Conservation (phyloP, 2,329 filamentous ascomycete species). For the Fusarium pseudocircinatum region DNA sequence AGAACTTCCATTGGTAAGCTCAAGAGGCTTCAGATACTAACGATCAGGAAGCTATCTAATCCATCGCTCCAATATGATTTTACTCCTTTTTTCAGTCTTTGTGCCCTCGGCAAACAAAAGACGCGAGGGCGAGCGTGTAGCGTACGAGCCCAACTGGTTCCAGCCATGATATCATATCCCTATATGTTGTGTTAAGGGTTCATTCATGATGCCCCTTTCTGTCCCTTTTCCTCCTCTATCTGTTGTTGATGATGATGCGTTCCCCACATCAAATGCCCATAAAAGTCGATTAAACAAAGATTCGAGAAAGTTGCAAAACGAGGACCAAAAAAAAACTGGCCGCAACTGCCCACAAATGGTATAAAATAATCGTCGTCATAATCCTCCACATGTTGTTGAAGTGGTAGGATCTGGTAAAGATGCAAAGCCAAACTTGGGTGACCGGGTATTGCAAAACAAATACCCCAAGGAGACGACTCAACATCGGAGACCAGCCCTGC, state of each 20-base stretch:
- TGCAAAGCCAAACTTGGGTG: conserved; percentile 40
- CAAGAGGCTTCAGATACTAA: conserved; percentile 30
- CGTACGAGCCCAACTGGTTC: conserved; percentile 29
- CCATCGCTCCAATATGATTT: conserved; percentile 37
- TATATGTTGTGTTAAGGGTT: conserved; percentile 14
- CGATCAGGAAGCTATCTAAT: conserved; percentile 43
- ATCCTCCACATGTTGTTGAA: conserved; percentile 43
- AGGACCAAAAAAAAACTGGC: conserved; percentile 22
- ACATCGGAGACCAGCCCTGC: conserved; percentile 42
- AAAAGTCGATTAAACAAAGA: conserved; percentile 43
- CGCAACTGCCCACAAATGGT: conserved; percentile 29
- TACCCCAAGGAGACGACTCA: conserved; percentile 41
- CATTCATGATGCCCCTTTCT: conserved; percentile 26
- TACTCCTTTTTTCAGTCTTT: conserved; percentile 39
- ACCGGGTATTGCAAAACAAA: conserved; percentile 43
- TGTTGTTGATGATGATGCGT: conserved; percentile 27
- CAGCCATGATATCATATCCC: conserved; percentile 37
- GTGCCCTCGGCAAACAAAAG: conserved; percentile 33
- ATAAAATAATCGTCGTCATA: conserved; percentile 30
- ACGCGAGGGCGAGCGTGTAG: conserved; percentile 25
- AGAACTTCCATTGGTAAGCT: conserved; percentile 44
- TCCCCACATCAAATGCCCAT: conserved; percentile 27
- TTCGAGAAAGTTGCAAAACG: conserved; percentile 43
- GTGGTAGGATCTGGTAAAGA: conserved; percentile 37
- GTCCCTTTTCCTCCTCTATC: conserved; percentile 36